phyloP scores from a whole-genome alignment of 352 stramenopile species.

The Globisporangium splendens region DNA sequence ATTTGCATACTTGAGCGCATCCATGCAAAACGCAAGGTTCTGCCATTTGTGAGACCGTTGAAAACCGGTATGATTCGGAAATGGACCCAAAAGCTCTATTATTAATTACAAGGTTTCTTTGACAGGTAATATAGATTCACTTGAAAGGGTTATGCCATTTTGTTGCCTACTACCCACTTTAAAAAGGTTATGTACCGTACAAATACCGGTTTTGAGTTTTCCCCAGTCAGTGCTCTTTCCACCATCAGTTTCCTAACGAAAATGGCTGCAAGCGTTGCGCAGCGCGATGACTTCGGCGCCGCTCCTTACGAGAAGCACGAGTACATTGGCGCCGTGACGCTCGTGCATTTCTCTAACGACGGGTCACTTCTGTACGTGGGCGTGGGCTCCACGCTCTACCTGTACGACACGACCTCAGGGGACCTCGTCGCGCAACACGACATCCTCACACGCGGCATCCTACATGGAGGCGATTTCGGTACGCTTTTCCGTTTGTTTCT shows the following conservation, averaged over 20 bases:
- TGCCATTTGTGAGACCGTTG: too few relatives aligned
- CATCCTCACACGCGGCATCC: constrained; percentile 58
- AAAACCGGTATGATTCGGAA: too few relatives aligned
- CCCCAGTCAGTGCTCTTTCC: not conserved
- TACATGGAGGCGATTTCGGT: constrained; percentile 72
- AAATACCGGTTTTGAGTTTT: not conserved
- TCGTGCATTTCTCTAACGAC: constrained; percentile 68
- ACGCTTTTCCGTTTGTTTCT: constrained; percentile 4
- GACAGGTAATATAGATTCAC: too few relatives aligned
- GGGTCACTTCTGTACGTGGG: constrained; percentile 73
- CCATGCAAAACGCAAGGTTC: too few relatives aligned
- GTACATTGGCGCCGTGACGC: constrained; percentile 81
- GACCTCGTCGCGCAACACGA: constrained; percentile 38
- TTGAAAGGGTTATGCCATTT: too few relatives aligned
- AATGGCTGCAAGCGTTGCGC: not conserved
- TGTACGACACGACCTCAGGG: constrained; percentile 54
- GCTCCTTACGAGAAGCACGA: constrained; percentile 50
- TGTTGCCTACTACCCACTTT: too few relatives aligned
- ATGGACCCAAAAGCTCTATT: too few relatives aligned
- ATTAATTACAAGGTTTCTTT: too few relatives aligned
- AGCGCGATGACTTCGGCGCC: constrained; percentile 1
- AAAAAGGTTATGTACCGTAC: too few relatives aligned
- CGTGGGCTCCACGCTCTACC: constrained; percentile 56
- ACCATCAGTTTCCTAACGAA: not conserved
- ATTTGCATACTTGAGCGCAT: too few relatives aligned